A percentile compares a stretch with the other conserved stretches of the same genome.
Conservation (phyloP, 805 yeast species). For the Saccharomycopsis babjevae region DNA sequence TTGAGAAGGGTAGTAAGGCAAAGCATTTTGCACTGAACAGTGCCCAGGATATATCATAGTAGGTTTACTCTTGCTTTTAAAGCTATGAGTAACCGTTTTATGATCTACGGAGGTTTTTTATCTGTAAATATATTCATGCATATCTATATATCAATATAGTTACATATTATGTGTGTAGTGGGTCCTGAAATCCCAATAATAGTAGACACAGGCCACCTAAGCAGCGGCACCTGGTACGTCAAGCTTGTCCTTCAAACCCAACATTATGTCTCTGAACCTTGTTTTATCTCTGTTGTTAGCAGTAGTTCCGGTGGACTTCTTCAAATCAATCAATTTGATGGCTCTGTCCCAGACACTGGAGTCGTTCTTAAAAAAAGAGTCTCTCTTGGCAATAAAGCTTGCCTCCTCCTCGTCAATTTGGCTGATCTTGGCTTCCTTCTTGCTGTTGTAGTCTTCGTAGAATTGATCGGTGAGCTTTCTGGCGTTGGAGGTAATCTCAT, state of each 20-base stretch:
- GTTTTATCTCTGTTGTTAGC: slow-evolving; percentile 50
- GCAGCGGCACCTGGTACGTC: slow-evolving; percentile 74
- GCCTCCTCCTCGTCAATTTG: slow-evolving; percentile 16
- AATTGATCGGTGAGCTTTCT: slow-evolving; percentile 17
- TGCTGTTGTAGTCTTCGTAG: slow-evolving; percentile 17
- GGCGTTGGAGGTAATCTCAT: slow-evolving; percentile 14
- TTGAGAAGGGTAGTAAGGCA: too few relatives aligned
- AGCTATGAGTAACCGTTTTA: too few relatives aligned
- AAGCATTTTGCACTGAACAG: too few relatives aligned
- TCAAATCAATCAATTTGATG: slow-evolving; percentile 16
- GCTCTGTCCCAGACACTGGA: slow-evolving; percentile 16
- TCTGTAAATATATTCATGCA: too few relatives aligned
- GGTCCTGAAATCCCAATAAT: too few relatives aligned
- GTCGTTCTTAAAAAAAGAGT: slow-evolving; percentile 17
- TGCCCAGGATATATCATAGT: too few relatives aligned
- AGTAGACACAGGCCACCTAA: slow-evolving; percentile 24
- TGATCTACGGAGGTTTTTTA: neutral
- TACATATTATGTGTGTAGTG: too few relatives aligned
- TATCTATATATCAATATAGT: too few relatives aligned
- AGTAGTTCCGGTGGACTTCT: slow-evolving; percentile 29
- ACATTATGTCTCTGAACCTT: slow-evolving; percentile 56
- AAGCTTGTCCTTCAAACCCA: slow-evolving; percentile 56
- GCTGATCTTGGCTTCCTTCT: slow-evolving; percentile 13
- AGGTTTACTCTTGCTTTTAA: too few relatives aligned
- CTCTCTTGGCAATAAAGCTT: slow-evolving; percentile 15